Conservation (phyloP, 768 basidiomycete genomes). For the Hygrocybe coccinea region DNA sequence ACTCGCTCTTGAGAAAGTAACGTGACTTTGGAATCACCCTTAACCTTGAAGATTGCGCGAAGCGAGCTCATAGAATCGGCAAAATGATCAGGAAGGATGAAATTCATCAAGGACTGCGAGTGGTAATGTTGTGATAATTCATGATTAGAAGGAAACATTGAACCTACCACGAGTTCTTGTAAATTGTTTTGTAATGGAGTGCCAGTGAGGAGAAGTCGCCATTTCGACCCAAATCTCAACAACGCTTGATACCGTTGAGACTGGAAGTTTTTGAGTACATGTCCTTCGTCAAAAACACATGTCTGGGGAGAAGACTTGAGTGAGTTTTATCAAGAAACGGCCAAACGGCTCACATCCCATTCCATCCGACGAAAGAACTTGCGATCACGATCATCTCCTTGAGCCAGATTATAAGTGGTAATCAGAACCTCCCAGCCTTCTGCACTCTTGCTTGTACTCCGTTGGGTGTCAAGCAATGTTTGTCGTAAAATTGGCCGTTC, state of each 20-base stretch:
- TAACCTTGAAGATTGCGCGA: conserved; percentile 94
- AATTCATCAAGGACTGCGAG: conserved; percentile 91
- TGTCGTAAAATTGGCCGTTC: conserved; percentile 73
- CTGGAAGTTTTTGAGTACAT: conserved; percentile 94
- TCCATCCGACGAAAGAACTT: conserved; percentile 88
- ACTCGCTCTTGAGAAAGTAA: conserved; percentile 90
- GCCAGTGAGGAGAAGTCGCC: conserved; percentile 90
- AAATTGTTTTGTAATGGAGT: conserved; percentile 92
- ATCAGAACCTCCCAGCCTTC: conserved; percentile 89
- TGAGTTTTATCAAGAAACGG: neutral
- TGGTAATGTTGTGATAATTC: conserved; percentile 1
- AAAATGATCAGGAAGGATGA: conserved; percentile 92
- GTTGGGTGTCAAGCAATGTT: conserved; percentile 60
- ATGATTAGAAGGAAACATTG: neutral
- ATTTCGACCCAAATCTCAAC: conserved; percentile 77
- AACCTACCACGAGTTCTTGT: conserved; percentile 80
- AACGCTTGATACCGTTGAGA: conserved; percentile 93
- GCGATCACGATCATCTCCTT: conserved; percentile 83
- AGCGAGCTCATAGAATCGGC: conserved; percentile 69
- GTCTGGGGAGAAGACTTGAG: conserved; percentile 45
- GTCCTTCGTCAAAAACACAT: conserved; percentile 95
- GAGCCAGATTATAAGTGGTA: conserved; percentile 93
- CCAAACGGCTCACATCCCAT: conserved; percentile 80
- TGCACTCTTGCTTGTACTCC: conserved; percentile 41
- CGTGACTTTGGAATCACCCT: conserved; percentile 84